phyloP scores from a whole-genome alignment of 371 early-diverging fungal genomes.

The Zopfochytrium polystomum region DNA sequence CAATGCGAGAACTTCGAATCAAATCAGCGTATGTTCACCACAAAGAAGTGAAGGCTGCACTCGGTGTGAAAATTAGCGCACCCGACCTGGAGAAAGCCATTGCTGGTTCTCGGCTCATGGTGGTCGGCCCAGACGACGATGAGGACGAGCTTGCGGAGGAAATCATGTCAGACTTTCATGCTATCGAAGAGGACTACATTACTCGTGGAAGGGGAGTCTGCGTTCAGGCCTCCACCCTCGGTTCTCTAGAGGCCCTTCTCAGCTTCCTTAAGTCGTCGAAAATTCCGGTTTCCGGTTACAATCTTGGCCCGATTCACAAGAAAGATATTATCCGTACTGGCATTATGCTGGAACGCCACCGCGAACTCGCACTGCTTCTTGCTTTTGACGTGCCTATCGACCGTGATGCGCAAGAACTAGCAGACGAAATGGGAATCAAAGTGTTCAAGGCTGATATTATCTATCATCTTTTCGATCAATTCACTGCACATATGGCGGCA shows the following conservation, averaged over 20 bases:
- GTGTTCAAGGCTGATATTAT: slow-evolving; percentile 98
- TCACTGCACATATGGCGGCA: slow-evolving; percentile 63
- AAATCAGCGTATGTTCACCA: slow-evolving; percentile 96
- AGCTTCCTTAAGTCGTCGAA: slow-evolving; percentile 90
- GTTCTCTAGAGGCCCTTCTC: slow-evolving; percentile 98
- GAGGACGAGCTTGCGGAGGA: slow-evolving; percentile 92
- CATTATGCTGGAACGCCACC: slow-evolving; percentile 89
- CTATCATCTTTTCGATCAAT: slow-evolving; percentile 98
- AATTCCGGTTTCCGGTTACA: slow-evolving; percentile 97
- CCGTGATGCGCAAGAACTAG: slow-evolving; percentile 92
- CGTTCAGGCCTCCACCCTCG: slow-evolving; percentile 99
- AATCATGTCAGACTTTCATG: slow-evolving; percentile 85
- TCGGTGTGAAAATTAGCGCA: slow-evolving; percentile 98
- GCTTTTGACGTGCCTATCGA: slow-evolving; percentile 99
- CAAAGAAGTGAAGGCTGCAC: slow-evolving; percentile 95
- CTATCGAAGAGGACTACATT: slow-evolving; percentile 76
- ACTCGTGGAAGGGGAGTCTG: slow-evolving; percentile 94
- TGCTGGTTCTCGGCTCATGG: slow-evolving; percentile 96
- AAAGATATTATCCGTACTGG: slow-evolving; percentile 95
- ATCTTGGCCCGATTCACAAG: slow-evolving; percentile 98
- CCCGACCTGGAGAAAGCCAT: slow-evolving; percentile 97
- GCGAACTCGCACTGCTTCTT: slow-evolving; percentile 92
- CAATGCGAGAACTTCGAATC: slow-evolving; percentile 97
- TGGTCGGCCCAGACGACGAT: slow-evolving; percentile 93
- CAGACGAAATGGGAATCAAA: slow-evolving; percentile 89